phyloP scores from a whole-genome alignment of 1,139 yeast species.

The Geotrichum klebahnii region DNA sequence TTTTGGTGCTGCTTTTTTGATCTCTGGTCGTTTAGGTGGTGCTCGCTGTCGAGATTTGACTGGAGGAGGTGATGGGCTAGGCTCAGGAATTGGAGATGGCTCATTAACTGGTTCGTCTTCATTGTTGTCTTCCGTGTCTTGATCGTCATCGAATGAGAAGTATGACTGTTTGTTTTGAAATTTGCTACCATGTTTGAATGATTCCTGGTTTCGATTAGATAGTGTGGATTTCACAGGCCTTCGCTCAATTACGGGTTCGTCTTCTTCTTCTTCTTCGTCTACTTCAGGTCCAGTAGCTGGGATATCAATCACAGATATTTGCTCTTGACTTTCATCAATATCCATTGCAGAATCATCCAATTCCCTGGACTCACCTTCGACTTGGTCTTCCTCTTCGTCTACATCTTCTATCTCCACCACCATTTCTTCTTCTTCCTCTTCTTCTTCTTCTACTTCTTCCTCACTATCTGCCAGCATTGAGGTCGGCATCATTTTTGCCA shows the following conservation, averaged over 20 bases:
- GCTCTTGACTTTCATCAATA: slow-evolving; percentile 13
- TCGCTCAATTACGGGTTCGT: slow-evolving; percentile 24
- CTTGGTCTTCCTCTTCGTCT: slow-evolving; percentile 13
- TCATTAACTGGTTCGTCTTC: neutral
- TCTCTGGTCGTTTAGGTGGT: slow-evolving; percentile 1
- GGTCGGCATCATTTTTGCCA: slow-evolving; percentile 11
- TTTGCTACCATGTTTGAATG: neutral
- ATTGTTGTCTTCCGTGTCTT: neutral
- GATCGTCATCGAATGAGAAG: neutral
- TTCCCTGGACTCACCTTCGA: neutral
- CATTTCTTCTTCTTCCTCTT: slow-evolving; percentile 18
- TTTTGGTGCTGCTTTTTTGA: neutral
- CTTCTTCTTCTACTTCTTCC: slow-evolving; percentile 20
- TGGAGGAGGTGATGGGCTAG: slow-evolving; percentile 1
- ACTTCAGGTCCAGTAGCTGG: slow-evolving; percentile 27
- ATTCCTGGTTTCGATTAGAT: neutral
- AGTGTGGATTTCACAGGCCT: neutral
- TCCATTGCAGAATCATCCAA: slow-evolving; percentile 13
- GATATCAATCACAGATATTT: slow-evolving; percentile 13
- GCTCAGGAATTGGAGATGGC: neutral
- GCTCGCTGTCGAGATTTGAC: neutral
- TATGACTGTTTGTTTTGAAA: neutral
- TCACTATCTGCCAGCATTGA: slow-evolving; percentile 13
- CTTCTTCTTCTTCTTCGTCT: slow-evolving; percentile 21
- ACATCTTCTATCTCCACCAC: slow-evolving; percentile 18